Percentiles rank a stretch among this genome's conserved stretches.
These are phyloP conservation scores for Rhizopogon vulgaris DNA, from an alignment of 768 basidiomycete genomes.

Conservation along the genomic window DNA sequence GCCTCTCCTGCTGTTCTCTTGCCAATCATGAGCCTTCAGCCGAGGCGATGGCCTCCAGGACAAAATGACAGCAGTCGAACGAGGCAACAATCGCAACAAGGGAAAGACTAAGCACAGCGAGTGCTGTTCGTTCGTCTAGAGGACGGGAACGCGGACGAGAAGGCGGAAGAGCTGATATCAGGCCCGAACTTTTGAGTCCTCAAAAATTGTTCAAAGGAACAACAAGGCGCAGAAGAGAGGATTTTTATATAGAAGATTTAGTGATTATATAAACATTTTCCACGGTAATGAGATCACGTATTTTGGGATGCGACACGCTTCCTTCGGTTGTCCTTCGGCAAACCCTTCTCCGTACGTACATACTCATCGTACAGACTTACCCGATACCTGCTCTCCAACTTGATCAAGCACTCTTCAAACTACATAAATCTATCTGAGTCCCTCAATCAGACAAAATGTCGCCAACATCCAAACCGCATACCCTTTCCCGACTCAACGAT, in stretches of 20 bases:
- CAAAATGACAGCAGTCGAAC: conserved; percentile 37
- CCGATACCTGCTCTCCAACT: too few relatives aligned
- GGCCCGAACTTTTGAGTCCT: conserved; percentile 94
- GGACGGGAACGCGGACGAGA: conserved; percentile 95
- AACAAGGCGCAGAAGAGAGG: not conserved
- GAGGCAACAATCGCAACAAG: conserved; percentile 25
- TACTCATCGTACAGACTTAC: too few relatives aligned
- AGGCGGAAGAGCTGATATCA: conserved; percentile 73
- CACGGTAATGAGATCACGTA: not conserved
- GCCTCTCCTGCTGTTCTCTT: conserved; percentile 30
- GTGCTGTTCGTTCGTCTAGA: conserved; percentile 52
- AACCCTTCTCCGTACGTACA: too few relatives aligned
- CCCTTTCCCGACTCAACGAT: conserved; percentile 51
- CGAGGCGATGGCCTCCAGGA: conserved; percentile 62
- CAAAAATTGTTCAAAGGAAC: conserved; percentile 57
- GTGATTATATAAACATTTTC: not conserved
- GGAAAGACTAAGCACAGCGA: conserved; percentile 27
- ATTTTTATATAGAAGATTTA: not conserved
- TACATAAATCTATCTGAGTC: not conserved
- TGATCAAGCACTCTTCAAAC: too few relatives aligned
- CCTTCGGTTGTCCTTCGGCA: too few relatives aligned
- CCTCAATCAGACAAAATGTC: conserved; percentile 37
- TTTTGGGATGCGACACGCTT: too few relatives aligned
- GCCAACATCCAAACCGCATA: conserved; percentile 36
- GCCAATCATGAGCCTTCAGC: conserved; percentile 66